Base-by-base conservation (phyloP, 2,329 filamentous ascomycete genomes). In the Fusarium nodosum region DNA sequence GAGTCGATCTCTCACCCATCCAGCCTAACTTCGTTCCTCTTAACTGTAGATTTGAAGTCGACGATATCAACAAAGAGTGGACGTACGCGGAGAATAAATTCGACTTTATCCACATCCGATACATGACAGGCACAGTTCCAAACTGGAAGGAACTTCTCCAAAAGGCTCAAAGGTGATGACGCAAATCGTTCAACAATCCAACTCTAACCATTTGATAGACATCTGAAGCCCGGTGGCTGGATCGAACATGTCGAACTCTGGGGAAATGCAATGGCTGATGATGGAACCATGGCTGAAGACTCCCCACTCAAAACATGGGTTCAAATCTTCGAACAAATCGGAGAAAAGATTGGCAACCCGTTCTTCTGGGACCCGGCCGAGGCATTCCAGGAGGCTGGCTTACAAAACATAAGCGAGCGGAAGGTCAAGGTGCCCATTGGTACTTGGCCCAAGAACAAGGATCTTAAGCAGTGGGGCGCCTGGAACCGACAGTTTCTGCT, bases 381-480 rank as follows among this genome's bases (percentile, higher is more conserved):
- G 6, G 44, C 8, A 2, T 64, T 68, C 7, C n/a, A 59, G 20
- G 34, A 65, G 2, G 59, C 59, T 2, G 65, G 65, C 0, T 22
- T 68, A 4, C 10, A 47, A 7, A 60, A 68, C 5, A 58, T 68
- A 9, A 55, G 48, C 7, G 64, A 68, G 34, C 51, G n/a, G 9
- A 60, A 53, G 5, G 60, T 71, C 60, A 75, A 74, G 56, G 61
- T 72, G 0, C 71, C 70, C 0, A 64, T 72, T 31, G 74, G 74
- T 13, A 60, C 63, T 3, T 77, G 79, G 78, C 68, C 79, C 0
- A 74, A 72, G 54, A 78, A 79, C 36, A 69, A 68, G 30, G 59
- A 45, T 20, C 64, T 77, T 7, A 76, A 76, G 55, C 56, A 69
- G 13, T 76, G 67, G 74, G 74, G 72, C n/a, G 44, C 62, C 3